These are phyloP conservation scores for Tetrastigma voinierianum DNA, from an alignment of 164 flowering plant genomes.

Conservation along the genomic window DNA sequence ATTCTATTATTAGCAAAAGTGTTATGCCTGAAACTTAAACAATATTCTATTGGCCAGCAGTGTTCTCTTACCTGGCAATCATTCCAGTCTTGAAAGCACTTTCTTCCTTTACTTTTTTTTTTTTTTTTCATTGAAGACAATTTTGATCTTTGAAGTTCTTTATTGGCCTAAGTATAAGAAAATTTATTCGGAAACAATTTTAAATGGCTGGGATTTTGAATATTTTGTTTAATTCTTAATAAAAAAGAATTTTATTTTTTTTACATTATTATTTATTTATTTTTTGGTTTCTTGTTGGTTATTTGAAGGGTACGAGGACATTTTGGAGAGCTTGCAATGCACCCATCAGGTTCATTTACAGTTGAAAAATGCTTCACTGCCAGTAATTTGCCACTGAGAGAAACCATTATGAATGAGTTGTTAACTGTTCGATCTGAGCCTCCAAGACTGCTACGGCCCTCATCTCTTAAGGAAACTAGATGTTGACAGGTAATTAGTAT, in stretches of 20 bases:
- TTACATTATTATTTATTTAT: background rate
- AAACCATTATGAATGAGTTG: constrained; percentile 68
- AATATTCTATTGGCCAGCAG: too few relatives aligned
- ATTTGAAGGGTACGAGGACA: constrained; percentile 64
- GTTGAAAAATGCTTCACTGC: constrained; percentile 76
- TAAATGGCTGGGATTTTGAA: background rate
- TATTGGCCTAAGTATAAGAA: too few relatives aligned
- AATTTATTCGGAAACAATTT: too few relatives aligned
- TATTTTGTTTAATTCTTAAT: background rate
- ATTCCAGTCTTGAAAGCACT: too few relatives aligned
- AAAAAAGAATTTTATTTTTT: too few relatives aligned
- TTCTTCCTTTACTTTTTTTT: too few relatives aligned
- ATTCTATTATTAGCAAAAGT: too few relatives aligned
- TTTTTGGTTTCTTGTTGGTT: background rate
- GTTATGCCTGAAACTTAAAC: too few relatives aligned
- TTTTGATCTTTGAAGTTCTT: too few relatives aligned
- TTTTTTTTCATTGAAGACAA: too few relatives aligned
- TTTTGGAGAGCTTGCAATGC: constrained; percentile 82
- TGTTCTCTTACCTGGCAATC: too few relatives aligned
- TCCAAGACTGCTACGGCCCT: constrained; percentile 89
- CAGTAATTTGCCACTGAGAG: constrained; percentile 55
- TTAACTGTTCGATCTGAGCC: constrained; percentile 50
- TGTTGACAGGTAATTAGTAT: constrained; percentile 74
- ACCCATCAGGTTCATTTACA: constrained; percentile 71
- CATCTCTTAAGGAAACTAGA: constrained; percentile 74